A percentile compares a stretch with the other conserved stretches of the same genome.
phyloP scores from a whole-genome alignment of 73 alveolate genomes.

The Paramecium sexaurelia region DNA sequence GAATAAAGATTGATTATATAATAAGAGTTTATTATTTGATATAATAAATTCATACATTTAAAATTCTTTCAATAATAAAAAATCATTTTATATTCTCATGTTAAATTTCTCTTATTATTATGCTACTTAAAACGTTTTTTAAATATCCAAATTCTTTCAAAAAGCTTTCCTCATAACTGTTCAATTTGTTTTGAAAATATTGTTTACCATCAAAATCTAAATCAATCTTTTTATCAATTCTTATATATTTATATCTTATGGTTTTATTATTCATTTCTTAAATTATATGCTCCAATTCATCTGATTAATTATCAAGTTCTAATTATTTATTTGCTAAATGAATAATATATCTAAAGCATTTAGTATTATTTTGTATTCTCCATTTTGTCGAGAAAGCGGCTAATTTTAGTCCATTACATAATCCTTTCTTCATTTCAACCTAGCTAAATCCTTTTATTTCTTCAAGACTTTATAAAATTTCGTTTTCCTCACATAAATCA shows the following conservation, averaged over 20 bases:
- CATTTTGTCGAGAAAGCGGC: constrained; percentile 78
- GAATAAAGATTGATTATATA: constrained; percentile 38
- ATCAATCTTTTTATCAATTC: not conserved
- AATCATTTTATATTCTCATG: not conserved
- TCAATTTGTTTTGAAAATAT: constrained; percentile 39
- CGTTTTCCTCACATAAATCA: constrained; percentile 78
- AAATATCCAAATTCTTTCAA: not conserved
- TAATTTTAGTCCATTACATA: constrained; percentile 84
- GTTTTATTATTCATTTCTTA: not conserved
- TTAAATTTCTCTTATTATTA: not conserved
- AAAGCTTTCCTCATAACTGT: constrained; percentile 58
- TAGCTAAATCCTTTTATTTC: constrained; percentile 68
- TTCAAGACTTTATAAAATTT: constrained; percentile 73
- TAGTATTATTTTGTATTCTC: constrained; percentile 75
- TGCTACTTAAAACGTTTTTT: not conserved
- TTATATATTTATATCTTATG: not conserved
- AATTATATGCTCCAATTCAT: not conserved
- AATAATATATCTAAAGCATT: constrained; percentile 79
- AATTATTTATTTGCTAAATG: constrained; percentile 88
- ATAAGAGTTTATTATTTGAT: not conserved
- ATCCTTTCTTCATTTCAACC: constrained; percentile 92
- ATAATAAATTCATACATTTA: not conserved
- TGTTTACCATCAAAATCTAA: constrained; percentile 12
- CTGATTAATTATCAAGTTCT: not conserved
- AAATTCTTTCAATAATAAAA: not conserved